A percentile compares a stretch with the other conserved stretches of the same genome.
phyloP scores from a whole-genome alignment of 2,329 filamentous ascomycete species.

The Zymoseptoria pseudotritici region DNA sequence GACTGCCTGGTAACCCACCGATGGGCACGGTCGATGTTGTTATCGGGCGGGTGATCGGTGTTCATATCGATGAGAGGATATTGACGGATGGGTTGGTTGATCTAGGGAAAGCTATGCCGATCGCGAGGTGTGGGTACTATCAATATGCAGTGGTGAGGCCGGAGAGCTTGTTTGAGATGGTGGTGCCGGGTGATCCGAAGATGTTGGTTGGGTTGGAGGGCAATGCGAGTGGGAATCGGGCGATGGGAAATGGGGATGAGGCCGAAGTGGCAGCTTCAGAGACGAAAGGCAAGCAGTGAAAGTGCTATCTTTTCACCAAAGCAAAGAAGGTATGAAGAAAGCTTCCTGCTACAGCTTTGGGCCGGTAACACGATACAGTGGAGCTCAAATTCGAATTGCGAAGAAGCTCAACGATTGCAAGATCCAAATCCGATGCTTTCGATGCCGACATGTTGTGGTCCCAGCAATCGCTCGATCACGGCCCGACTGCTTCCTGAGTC shows the following conservation, averaged over 20 bases:
- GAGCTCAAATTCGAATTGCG: no score
- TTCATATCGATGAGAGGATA: slow-evolving; percentile 51
- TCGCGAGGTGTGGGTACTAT: slow-evolving; percentile 54
- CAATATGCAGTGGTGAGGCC: slow-evolving; percentile 50
- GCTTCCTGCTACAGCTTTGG: background rate
- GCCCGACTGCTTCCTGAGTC: slow-evolving; percentile 28
- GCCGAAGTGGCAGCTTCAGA: background rate
- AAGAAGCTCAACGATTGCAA: no score
- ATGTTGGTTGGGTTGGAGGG: slow-evolving; percentile 29
- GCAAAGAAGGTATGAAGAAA: background rate
- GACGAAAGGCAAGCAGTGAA: background rate
- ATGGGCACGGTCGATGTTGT: slow-evolving; percentile 53
- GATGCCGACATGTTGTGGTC: no score
- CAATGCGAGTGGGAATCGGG: slow-evolving; percentile 40
- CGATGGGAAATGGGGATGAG: slow-evolving; percentile 43
- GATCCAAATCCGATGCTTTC: no score
- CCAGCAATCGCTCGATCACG: no score
- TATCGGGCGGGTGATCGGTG: slow-evolving; percentile 49
- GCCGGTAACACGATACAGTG: background rate
- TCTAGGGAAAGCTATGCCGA: slow-evolving; percentile 50
- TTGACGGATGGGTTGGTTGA: slow-evolving; percentile 51
- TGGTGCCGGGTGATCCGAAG: slow-evolving; percentile 30
- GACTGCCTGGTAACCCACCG: slow-evolving; percentile 50
- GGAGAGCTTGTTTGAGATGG: slow-evolving; percentile 50
- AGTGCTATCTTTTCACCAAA: background rate